Evolutionary conservation across 352 stramenopile species (phyloP).

Genomic region (Aphanomyces euteiches): DNA sequence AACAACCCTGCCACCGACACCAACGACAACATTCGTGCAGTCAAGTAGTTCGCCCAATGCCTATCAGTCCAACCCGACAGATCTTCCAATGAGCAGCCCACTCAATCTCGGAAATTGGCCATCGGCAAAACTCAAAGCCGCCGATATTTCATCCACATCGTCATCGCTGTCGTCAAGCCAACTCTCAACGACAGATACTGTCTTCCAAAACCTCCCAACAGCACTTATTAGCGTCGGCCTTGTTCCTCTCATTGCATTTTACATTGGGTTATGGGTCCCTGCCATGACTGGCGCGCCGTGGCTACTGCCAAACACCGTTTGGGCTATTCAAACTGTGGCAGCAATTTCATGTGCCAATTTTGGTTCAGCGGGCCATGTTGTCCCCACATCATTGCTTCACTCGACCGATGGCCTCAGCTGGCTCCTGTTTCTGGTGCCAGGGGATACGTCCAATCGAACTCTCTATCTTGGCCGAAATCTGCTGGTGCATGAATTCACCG

Average conservation of each 20-base stretch:
- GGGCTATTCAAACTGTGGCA: background rate
- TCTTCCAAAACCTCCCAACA: constrained; percentile 17
- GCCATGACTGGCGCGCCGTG: background rate
- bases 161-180: background rate
- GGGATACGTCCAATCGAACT: constrained; percentile 1
- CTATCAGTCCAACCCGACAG: background rate
- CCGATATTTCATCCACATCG: too few species aligned
- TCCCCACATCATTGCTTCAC: constrained; percentile 1
- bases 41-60: background rate
- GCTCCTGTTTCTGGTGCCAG: constrained; percentile 6
- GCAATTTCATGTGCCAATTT: constrained; percentile 17
- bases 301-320: background rate
- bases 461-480: background rate
- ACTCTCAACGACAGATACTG: background rate
- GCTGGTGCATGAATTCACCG: background rate
- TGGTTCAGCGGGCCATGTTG: background rate
- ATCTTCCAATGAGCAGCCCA: background rate
- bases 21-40: background rate
- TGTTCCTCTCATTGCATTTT: constrained; percentile 1
- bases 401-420: constrained; percentile 16
- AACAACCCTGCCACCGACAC: constrained; percentile 11
- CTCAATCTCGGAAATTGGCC: constrained; percentile 27
- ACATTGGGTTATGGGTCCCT: constrained; percentile 17
- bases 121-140: background rate
- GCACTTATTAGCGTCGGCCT: background rate